Evolutionary conservation across 352 stramenopile species (phyloP).

Genomic region (Phytophthora agathidicida): DNA sequence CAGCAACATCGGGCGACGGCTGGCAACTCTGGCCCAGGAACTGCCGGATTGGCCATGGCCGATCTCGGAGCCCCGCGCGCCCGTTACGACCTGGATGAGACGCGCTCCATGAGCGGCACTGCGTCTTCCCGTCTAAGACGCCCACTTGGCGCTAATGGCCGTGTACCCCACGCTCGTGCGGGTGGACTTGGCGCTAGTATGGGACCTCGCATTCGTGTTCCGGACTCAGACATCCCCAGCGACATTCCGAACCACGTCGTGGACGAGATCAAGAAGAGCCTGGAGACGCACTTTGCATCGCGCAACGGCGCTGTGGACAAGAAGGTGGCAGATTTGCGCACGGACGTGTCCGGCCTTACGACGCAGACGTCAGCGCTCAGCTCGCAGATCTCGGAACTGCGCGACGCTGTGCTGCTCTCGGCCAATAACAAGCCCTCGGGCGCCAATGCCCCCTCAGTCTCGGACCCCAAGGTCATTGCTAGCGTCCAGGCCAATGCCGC

Average conservation of each 20-base stretch:
- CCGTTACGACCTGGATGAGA: conserved; percentile 37
- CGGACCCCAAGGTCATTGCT: conserved; percentile 38
- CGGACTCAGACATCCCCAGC: conserved; percentile 47
- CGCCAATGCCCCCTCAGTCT: conserved; percentile 12
- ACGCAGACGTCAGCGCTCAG: conserved; percentile 46
- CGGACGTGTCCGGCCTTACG: conserved; percentile 58
- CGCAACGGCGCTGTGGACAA: conserved; percentile 68
- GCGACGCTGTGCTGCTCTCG: conserved; percentile 43
- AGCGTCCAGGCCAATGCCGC: conserved; percentile 51
- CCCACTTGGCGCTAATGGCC: conserved; percentile 22
- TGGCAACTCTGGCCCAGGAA: background rate
- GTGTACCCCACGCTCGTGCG: conserved; percentile 25
- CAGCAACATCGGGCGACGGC: conserved; percentile 35
- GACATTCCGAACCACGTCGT: conserved; percentile 53
- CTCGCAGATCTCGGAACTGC: conserved; percentile 57
- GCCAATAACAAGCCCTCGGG: conserved; percentile 30
- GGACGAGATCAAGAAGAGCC: conserved; percentile 68
- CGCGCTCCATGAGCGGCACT: conserved; percentile 38
- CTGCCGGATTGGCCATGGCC: conserved; percentile 19
- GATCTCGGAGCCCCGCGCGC: conserved; percentile 22
- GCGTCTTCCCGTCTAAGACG: conserved; percentile 29
- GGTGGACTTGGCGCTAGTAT: conserved; percentile 32
- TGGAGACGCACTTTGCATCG: conserved; percentile 69
- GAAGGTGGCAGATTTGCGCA: conserved; percentile 62
- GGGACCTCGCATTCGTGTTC: conserved; percentile 49